Conservation (phyloP, 164 flowering plant genomes). For the Aristolochia contorta region DNA sequence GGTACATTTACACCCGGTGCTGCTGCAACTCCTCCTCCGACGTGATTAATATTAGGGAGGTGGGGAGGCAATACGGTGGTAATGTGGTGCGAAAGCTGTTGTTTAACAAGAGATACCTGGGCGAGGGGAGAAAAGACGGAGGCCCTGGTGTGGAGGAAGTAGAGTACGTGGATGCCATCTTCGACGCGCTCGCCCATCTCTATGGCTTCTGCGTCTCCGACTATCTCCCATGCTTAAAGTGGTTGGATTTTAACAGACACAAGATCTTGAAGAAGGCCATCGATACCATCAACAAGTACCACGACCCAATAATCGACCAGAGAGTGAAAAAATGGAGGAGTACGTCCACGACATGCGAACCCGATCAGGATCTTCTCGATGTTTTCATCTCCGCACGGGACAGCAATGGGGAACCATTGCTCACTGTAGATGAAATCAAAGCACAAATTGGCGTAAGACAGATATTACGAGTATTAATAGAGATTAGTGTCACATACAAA, state of each 20-base stretch:
- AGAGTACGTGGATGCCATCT: too few species aligned
- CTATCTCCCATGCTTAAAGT: constrained; percentile 16
- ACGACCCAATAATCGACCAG: constrained; percentile 21
- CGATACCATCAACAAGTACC: constrained; percentile 9
- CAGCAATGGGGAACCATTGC: constrained; percentile 14
- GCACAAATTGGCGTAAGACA: constrained; percentile 21
- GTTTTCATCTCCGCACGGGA: constrained; percentile 16
- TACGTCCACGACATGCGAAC: background rate
- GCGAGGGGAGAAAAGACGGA: constrained; percentile 11
- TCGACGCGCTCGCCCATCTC: too few species aligned
- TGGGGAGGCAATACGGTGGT: constrained; percentile 15
- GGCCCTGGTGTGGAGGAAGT: too few species aligned
- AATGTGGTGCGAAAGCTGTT: constrained; percentile 20
- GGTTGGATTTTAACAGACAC: constrained; percentile 15
- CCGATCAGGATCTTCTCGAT: constrained; percentile 20
- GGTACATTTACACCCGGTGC: constrained; percentile 20
- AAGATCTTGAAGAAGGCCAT: too few species aligned
- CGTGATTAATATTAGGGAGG: constrained; percentile 9
- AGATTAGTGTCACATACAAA: too few species aligned
- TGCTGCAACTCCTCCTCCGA: background rate
- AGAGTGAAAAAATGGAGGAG: constrained; percentile 15
- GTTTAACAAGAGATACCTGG: constrained; percentile 21
- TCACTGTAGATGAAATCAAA: constrained; percentile 22
- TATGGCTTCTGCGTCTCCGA: background rate
- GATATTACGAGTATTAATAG: too few species aligned